A percentile compares a stretch with the other conserved stretches of the same genome.
Conservation (phyloP, 2,329 filamentous ascomycete genomes). For the Diaporthe amygdali region DNA sequence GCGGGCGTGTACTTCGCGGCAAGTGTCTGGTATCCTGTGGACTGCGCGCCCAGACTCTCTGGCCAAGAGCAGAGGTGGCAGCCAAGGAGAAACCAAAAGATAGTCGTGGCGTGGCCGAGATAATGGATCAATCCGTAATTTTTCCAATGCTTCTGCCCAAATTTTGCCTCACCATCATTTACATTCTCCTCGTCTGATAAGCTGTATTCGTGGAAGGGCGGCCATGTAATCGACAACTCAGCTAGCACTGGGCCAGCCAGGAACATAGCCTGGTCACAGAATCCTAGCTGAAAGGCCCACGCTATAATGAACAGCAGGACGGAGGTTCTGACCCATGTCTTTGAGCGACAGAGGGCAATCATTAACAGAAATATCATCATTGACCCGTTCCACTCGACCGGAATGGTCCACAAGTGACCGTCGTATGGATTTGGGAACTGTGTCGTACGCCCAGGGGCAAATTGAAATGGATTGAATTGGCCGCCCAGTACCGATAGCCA, state of each 20-base stretch:
- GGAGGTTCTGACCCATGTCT: conserved; percentile 26
- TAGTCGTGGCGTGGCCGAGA: neutral
- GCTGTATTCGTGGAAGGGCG: neutral
- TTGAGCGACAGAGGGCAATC: conserved; percentile 21
- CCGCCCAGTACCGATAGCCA: neutral
- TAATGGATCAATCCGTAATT: neutral
- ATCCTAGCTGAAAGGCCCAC: conserved; percentile 19
- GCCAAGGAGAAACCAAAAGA: neutral
- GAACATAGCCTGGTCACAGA: neutral
- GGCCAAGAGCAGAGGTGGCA: conserved; percentile 1
- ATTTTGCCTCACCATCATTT: neutral
- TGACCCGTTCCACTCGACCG: conserved; percentile 30
- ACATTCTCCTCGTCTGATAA: neutral
- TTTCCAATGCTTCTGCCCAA: neutral
- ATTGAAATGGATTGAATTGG: neutral
- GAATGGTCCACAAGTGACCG: conserved; percentile 31
- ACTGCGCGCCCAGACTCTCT: neutral
- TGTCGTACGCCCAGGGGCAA: neutral
- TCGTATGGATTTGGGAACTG: conserved; percentile 24
- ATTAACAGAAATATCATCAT: conserved; percentile 27
- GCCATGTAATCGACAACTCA: conserved; percentile 23
- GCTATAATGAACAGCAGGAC: conserved; percentile 21
- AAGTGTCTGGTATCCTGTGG: neutral
- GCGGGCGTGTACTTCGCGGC: neutral
- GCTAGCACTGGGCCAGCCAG: conserved; percentile 29